phyloP scores from a whole-genome alignment of 352 stramenopile species.

The Pythium utonaiense region DNA sequence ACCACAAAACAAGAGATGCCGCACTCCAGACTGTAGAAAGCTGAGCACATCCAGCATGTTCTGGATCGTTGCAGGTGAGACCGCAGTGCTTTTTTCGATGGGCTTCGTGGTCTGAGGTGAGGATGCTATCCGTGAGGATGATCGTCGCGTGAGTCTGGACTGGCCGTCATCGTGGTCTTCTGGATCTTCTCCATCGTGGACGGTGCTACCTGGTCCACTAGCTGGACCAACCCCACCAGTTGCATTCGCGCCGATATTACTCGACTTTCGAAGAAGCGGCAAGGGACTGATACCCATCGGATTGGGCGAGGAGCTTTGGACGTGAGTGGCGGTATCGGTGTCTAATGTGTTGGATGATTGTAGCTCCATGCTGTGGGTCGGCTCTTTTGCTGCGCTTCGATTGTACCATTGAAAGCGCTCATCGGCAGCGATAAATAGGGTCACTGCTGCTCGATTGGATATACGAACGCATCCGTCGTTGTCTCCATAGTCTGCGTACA shows the following conservation, averaged over 20 bases:
- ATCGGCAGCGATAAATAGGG: conserved; percentile 46
- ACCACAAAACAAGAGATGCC: conserved; percentile 41
- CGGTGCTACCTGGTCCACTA: background rate
- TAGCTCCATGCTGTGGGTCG: background rate
- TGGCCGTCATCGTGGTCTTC: background rate
- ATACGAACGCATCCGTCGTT: conserved; percentile 38
- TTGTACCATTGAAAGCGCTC: conserved; percentile 71
- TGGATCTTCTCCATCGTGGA: background rate
- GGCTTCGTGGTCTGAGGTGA: conserved; percentile 13
- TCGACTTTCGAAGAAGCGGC: conserved; percentile 16
- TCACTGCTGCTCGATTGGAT: conserved; percentile 21
- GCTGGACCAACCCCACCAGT: background rate
- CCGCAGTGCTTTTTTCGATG: conserved; percentile 30
- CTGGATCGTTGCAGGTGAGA: conserved; percentile 29
- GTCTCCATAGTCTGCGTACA: conserved; percentile 48
- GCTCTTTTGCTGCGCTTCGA: conserved; percentile 26
- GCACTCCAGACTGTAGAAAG: conserved; percentile 40
- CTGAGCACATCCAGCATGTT: conserved; percentile 51
- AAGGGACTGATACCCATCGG: conserved; percentile 6
- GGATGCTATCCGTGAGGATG: background rate
- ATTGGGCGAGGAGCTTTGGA: too few species aligned
- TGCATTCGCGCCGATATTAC: conserved; percentile 22
- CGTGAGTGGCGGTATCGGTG: background rate
- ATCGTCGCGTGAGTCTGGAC: background rate
- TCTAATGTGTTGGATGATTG: background rate